phyloP scores from a whole-genome alignment of 1,284 basidiomycete genomes.

The Austropuccinia psidii region DNA sequence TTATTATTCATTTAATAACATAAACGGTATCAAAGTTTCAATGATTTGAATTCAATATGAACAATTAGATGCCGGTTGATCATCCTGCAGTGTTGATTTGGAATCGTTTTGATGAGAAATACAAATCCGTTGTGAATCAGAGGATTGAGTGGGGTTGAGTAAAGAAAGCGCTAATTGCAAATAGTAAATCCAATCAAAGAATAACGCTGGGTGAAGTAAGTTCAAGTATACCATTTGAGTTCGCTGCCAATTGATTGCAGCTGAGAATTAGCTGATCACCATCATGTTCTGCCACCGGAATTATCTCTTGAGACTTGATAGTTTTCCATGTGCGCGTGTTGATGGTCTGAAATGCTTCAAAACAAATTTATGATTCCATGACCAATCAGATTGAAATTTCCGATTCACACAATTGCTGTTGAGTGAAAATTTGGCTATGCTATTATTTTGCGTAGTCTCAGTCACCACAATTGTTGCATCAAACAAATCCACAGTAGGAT shows the following conservation, averaged over 20 bases:
- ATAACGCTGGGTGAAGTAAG: slow-evolving; percentile 90
- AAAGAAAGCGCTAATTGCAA: slow-evolving; percentile 80
- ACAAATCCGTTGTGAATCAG: too few relatives aligned
- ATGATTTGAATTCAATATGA: too few relatives aligned
- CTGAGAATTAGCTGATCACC: slow-evolving; percentile 92
- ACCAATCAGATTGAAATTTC: slow-evolving; percentile 74
- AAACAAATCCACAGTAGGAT: slow-evolving; percentile 87
- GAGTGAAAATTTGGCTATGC: slow-evolving; percentile 77
- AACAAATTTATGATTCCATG: slow-evolving; percentile 77
- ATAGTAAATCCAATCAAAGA: slow-evolving; percentile 85
- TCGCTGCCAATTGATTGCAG: slow-evolving; percentile 63
- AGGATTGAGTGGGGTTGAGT: too few relatives aligned
- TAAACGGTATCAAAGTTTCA: too few relatives aligned
- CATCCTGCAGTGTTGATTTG: too few relatives aligned
- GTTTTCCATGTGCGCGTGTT: slow-evolving; percentile 69
- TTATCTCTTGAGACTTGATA: slow-evolving; percentile 86
- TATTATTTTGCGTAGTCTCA: slow-evolving; percentile 63
- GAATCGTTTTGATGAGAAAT: too few relatives aligned
- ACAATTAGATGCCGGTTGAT: too few relatives aligned
- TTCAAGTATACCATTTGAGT: slow-evolving; percentile 70
- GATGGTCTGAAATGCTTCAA: slow-evolving; percentile 83
- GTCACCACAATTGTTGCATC: slow-evolving; percentile 60
- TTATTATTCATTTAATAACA: too few relatives aligned
- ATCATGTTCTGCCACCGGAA: slow-evolving; percentile 79
- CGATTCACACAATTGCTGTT: slow-evolving; percentile 69